Percentiles rank a stretch among this genome's conserved stretches.
phyloP scores from a whole-genome alignment of 2,329 filamentous ascomycete genomes.

The Rosellinia necatrix region DNA sequence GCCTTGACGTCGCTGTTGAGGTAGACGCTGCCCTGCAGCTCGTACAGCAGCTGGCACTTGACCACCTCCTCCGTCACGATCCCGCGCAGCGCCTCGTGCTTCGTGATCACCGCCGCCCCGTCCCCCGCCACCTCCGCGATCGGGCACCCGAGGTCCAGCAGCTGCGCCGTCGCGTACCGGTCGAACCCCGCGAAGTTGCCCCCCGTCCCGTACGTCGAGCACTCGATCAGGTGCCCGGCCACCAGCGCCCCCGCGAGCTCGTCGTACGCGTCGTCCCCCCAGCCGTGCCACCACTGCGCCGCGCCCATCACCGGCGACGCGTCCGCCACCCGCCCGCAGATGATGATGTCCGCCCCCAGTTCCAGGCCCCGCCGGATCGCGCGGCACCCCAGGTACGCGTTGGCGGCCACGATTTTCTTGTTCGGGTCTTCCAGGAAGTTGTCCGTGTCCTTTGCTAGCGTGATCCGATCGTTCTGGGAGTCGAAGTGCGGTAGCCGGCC shows the following conservation, averaged over 20 bases:
- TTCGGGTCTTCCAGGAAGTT: constrained; percentile 39
- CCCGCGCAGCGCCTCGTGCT: constrained; percentile 43
- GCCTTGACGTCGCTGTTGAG: constrained; percentile 55
- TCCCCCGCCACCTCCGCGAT: constrained; percentile 45
- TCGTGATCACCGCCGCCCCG: constrained; percentile 44
- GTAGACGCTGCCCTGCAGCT: constrained; percentile 53
- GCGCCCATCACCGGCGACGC: constrained; percentile 60
- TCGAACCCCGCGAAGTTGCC: constrained; percentile 59
- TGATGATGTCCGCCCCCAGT: constrained; percentile 51
- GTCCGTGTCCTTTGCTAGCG: constrained; percentile 45
- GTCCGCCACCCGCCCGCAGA: constrained; percentile 55
- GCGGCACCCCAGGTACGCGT: constrained; percentile 57
- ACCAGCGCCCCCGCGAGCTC: constrained; percentile 55
- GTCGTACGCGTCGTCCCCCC: constrained; percentile 53
- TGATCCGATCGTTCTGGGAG: constrained; percentile 42
- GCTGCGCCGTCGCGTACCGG: constrained; percentile 41
- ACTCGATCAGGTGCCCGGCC: constrained; percentile 60
- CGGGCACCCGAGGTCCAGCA: constrained; percentile 43
- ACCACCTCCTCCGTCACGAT: constrained; percentile 44
- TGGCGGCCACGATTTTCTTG: constrained; percentile 46
- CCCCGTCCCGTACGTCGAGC: constrained; percentile 58
- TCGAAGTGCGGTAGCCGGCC: constrained; percentile 43
- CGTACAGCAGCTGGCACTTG: constrained; percentile 55
- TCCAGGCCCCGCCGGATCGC: constrained; percentile 51
- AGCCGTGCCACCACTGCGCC: constrained; percentile 60